Conservation (phyloP, 192 early-diverging fungal genomes). For the Ambispora gerdemannii region DNA sequence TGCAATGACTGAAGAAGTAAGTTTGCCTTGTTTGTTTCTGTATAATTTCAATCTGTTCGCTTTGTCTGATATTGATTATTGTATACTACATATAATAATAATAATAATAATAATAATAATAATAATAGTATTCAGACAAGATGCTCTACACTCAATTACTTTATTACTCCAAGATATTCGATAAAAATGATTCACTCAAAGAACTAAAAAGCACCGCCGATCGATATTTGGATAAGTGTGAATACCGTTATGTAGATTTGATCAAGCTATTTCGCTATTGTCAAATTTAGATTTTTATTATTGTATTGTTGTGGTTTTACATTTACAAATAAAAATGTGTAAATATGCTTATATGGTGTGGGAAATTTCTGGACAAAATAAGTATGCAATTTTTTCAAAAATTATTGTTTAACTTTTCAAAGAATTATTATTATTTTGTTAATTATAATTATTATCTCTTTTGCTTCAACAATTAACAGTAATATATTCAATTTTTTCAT, state of each 20-base stretch:
- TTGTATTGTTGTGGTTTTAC: neutral
- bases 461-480: too few species aligned
- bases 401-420: too few species aligned
- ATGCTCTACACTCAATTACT: conserved; percentile 77
- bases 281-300: conserved; percentile 17
- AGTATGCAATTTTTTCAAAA: too few species aligned
- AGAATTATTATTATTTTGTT: too few species aligned
- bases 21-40: too few species aligned
- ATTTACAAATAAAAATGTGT: too few species aligned
- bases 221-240: conserved; percentile 69
- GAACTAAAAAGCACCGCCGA: conserved; percentile 53
- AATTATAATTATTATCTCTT: too few species aligned
- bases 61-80: too few species aligned
- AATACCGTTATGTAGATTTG: conserved; percentile 72
- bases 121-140: conserved; percentile 68
- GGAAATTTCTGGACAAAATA: too few species aligned
- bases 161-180: conserved; percentile 73
- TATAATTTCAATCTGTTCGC: too few species aligned
- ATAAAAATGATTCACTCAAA: conserved; percentile 40
- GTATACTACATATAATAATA: neutral
- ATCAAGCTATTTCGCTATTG: conserved; percentile 53
- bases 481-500: too few species aligned
- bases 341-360: too few species aligned
- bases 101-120: neutral
- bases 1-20: conserved; percentile 61